Conservation (phyloP, 768 basidiomycete species). For the Suillus bovinus region DNA sequence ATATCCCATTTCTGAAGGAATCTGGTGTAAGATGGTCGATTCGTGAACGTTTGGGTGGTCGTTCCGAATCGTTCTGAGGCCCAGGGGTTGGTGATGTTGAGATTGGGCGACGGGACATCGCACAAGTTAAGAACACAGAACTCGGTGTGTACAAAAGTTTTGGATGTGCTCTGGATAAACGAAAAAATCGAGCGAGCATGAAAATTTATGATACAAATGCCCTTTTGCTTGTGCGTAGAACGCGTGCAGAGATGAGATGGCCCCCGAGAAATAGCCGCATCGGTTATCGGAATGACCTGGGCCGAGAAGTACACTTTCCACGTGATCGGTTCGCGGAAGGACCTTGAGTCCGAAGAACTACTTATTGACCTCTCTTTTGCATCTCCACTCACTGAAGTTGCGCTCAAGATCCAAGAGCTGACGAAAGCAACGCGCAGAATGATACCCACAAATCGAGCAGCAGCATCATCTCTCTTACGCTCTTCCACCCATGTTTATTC, state of each 20-base stretch:
- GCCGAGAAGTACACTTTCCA: neutral
- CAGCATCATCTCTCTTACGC: slow-evolving; percentile 24
- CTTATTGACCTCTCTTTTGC: neutral
- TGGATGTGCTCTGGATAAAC: neutral
- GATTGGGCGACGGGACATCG: slow-evolving; percentile 55
- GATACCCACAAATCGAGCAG: slow-evolving; percentile 33
- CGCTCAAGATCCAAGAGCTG: neutral
- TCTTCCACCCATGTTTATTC: neutral
- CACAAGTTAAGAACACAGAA: neutral
- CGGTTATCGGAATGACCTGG: no score
- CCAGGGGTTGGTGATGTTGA: slow-evolving; percentile 45
- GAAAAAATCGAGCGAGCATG: neutral
- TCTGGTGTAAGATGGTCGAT: slow-evolving; percentile 61
- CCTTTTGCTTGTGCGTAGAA: neutral
- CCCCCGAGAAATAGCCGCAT: no score
- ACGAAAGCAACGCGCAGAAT: slow-evolving; percentile 12
- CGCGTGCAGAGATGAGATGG: no score
- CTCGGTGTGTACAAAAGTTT: neutral
- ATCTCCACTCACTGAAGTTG: neutral
- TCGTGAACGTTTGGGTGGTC: slow-evolving; percentile 52
- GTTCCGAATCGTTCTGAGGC: slow-evolving; percentile 18
- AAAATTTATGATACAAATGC: neutral
- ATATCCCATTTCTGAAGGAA: slow-evolving; percentile 86
- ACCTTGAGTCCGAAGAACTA: slow-evolving; percentile 2
- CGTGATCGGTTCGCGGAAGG: slow-evolving; percentile 3